Evolutionary conservation across 805 yeast genomes (phyloP), one percentile per base, ranked within the genome.

Genomic region (Ogataea nitratoaversa): DNA sequence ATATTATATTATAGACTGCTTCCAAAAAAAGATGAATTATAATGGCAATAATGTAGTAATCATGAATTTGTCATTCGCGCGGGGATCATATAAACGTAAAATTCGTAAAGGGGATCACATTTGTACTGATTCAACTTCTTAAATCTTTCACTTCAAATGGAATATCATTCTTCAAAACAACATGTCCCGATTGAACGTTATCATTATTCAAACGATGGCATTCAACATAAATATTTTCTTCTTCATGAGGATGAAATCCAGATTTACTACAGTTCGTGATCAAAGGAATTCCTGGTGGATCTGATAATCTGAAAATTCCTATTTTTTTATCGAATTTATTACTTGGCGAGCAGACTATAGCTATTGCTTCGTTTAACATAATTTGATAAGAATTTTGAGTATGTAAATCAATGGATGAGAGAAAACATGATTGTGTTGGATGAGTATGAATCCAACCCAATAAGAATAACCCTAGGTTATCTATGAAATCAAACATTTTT

Each of bases 391-490:
- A 73, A 44, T 74, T 75, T 46, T 80, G 86, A 2, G 86, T 80
- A 57, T 81, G 87, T 38, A 80, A 59, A 52, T 80, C 87, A 34
- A 80, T 75, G 0, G 84, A 76, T 11, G 82, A 75, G 56, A 80
- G 58, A 54, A 80, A 80, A 47, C 87, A 80, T n/a, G 83, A 66
- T 54, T 80, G 87, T 9, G 85, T 76, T 5, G 87, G 87, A 54
- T 80, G 87, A 8, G 86, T 81, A 56, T 80, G 87, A 38, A 80
- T 81, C 87, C 87, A 80, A 3, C 87, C 87, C 2, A 80, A 63
- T n/a, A 80, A 73, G 50, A 80, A 78, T 33, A 81, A 58, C 44
- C 76, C 82, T 38, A 73, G 64, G 24, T 60, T 48, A 52, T 79
- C 85, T 32, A 79, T 70, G 47, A 65, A 74, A 32, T 72, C 76